Evolutionary conservation across 148 eudicot genomes (phyloP).

Genomic region (Fagopyrum homotropicum): DNA sequence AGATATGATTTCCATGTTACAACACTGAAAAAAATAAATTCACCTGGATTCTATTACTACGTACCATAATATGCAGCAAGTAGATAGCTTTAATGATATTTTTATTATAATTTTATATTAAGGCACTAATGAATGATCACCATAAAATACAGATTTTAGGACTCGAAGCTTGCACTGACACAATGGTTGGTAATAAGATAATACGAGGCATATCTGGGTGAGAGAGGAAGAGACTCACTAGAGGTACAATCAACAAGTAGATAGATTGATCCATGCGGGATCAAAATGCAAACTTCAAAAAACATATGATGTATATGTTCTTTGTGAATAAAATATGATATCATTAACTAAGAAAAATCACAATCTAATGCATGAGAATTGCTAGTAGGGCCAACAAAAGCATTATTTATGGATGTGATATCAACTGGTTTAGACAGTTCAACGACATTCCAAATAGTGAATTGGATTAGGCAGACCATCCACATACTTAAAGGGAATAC

Average conservation of each 20-base stretch:
- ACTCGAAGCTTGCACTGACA: slow-evolving; percentile 76
- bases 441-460: slow-evolving; percentile 81
- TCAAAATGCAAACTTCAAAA: slow-evolving; percentile 14
- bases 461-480: slow-evolving; percentile 68
- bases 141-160: slow-evolving; percentile 58
- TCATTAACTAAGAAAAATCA: not conserved
- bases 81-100: not conserved
- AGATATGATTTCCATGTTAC: not conserved
- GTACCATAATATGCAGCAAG: not conserved
- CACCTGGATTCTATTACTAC: not conserved
- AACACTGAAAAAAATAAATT: not conserved
- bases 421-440: slow-evolving; percentile 92
- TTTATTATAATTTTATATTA: not conserved
- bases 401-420: slow-evolving; percentile 89
- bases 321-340: not conserved
- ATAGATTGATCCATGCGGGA: too few relatives aligned
- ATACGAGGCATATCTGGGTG: slow-evolving; percentile 85
- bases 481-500: slow-evolving; percentile 78
- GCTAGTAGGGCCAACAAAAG: slow-evolving; percentile 87
- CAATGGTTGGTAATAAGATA: slow-evolving; percentile 81
- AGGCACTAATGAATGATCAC: not conserved
- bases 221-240: slow-evolving; percentile 70
- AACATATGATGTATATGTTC: not conserved
- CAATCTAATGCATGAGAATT: slow-evolving; percentile 49
- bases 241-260: slow-evolving; percentile 27